Evolutionary conservation across 2,329 filamentous ascomycete genomes (phyloP).

Genomic region (Shiraia sp.): DNA sequence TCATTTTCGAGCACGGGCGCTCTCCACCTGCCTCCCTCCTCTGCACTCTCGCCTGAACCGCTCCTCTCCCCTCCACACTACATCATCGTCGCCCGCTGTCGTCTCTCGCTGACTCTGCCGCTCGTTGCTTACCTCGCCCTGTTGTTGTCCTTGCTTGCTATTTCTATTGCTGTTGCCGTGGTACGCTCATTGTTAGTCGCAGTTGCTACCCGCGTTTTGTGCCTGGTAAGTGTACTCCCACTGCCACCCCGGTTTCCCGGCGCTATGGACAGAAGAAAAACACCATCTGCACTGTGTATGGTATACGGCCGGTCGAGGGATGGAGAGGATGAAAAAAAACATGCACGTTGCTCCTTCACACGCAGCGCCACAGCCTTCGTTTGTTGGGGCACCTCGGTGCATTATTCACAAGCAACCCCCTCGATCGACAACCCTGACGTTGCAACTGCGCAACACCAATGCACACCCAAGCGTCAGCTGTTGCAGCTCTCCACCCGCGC

Average conservation of each 20-base stretch:
- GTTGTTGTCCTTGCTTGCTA: not conserved
- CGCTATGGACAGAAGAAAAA: conserved; percentile 4
- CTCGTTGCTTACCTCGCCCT: not conserved
- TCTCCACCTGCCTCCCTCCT: not conserved
- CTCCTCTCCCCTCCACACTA: conserved; percentile 4
- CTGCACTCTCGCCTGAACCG: not conserved
- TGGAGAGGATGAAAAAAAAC: not conserved
- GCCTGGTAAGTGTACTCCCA: conserved; percentile 20
- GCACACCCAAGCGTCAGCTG: not conserved
- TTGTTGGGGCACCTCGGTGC: no score
- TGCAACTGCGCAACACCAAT: no score
- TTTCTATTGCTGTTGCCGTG: conserved; percentile 9
- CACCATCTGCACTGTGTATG: no score
- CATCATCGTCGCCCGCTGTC: conserved; percentile 4
- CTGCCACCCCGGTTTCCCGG: conserved; percentile 6
- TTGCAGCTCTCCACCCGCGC: not conserved
- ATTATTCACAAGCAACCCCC: no score
- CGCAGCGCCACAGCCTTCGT: no score
- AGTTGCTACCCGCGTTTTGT: conserved; percentile 7
- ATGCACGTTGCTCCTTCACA: no score
- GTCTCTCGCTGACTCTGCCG: not conserved
- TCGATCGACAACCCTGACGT: no score
- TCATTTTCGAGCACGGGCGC: conserved; percentile 9
- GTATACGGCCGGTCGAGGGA: not conserved
- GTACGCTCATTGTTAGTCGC: conserved; percentile 9